Conservation (phyloP, 148 eudicot species). For the Cornus kousa region DNA sequence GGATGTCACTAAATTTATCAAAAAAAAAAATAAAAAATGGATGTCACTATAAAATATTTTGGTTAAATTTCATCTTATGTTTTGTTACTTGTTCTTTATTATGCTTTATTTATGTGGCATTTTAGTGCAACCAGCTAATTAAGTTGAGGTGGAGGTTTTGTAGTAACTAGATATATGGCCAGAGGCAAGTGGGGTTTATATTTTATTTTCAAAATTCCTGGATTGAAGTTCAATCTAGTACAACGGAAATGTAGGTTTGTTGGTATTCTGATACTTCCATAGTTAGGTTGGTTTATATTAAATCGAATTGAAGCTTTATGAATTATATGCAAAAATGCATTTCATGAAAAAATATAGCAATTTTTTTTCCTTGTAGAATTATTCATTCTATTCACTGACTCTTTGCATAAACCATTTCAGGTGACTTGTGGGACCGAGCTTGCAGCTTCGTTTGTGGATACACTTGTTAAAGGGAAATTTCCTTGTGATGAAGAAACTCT, state of each 20-base stretch:
- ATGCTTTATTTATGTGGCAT: background rate
- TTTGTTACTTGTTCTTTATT: background rate
- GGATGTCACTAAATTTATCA: background rate
- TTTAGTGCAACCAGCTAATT: slow-evolving; percentile 3
- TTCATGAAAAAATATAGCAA: background rate
- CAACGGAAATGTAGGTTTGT: background rate
- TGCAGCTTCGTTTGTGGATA: slow-evolving; percentile 72
- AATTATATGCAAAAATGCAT: background rate
- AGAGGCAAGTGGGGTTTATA: background rate
- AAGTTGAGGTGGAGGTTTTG: background rate
- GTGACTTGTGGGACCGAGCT: slow-evolving; percentile 96
- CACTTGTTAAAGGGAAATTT: slow-evolving; percentile 79
- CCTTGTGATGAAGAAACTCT: slow-evolving; percentile 50
- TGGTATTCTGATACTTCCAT: background rate
- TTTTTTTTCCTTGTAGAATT: background rate
- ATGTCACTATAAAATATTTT: background rate
- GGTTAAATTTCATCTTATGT: background rate
- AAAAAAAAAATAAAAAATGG: no score
- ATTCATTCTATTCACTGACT: slow-evolving; percentile 1
- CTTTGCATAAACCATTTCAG: slow-evolving; percentile 25
- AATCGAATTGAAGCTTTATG: background rate
- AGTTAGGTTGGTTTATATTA: background rate
- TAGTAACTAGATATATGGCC: slow-evolving; percentile 1
- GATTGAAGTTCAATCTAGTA: background rate
- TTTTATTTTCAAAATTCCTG: background rate